Percentiles rank a stretch among this genome's conserved stretches.
Conservation (phyloP, 257 asterid species). For the Solanum dulcamara region DNA sequence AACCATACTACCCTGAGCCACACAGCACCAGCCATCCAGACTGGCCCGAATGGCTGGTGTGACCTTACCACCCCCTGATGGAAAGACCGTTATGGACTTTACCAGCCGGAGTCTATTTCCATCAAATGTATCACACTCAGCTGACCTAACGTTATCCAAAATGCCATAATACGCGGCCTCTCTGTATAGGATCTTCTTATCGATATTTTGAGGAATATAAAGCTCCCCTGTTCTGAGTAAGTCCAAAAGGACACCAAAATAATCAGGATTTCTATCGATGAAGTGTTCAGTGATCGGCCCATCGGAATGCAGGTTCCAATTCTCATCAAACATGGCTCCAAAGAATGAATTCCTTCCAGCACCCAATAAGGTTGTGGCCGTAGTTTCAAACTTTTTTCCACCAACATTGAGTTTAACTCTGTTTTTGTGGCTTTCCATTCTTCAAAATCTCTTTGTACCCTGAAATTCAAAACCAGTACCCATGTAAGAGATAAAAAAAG, state of each 20-base stretch:
- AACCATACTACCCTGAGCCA: no score
- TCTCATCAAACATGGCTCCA: conserved; percentile 72
- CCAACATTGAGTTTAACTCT: no score
- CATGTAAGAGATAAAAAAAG: no score
- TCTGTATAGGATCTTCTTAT: conserved; percentile 45
- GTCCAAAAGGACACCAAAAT: conserved; percentile 68
- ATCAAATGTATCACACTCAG: conserved; percentile 67
- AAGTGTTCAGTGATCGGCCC: conserved; percentile 39
- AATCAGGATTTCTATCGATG: conserved; percentile 76
- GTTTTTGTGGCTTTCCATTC: no score
- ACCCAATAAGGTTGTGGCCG: no score
- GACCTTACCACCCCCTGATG: conserved; percentile 38
- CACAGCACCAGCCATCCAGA: conserved; percentile 77
- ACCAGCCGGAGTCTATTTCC: conserved; percentile 54
- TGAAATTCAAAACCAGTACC: no score
- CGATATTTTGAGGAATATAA: conserved; percentile 40
- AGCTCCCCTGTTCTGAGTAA: conserved; percentile 80
- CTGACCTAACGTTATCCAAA: conserved; percentile 53
- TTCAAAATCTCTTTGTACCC: no score
- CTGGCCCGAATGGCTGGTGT: conserved; percentile 63
- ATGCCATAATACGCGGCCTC: conserved; percentile 76
- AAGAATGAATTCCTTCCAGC: conserved; percentile 73
- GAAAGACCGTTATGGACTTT: conserved; percentile 33
- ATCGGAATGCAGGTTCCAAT: conserved; percentile 51
- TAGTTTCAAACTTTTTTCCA: no score